Conservation (phyloP, 129 eudicot species). For the Flaveria linearis region DNA sequence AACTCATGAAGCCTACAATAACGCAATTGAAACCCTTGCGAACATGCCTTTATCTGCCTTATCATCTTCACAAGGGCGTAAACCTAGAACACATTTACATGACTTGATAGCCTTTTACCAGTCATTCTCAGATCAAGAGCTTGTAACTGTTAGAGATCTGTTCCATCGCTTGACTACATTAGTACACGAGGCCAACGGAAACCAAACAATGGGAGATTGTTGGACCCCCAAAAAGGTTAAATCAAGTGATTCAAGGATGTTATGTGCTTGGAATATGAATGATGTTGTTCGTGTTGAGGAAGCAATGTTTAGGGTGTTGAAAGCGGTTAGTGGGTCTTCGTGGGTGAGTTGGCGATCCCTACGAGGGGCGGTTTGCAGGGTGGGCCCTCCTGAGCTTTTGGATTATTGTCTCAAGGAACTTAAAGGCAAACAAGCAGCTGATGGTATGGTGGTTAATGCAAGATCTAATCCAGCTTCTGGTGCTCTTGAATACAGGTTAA, state of each 20-base stretch:
- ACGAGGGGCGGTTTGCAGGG: conserved; percentile 85
- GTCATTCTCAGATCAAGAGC: conserved; percentile 65
- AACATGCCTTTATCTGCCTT: conserved; percentile 54
- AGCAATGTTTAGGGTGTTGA: conserved; percentile 78
- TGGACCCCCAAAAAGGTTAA: conserved; percentile 44
- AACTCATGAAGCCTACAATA: conserved; percentile 56
- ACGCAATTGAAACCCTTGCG: conserved; percentile 67
- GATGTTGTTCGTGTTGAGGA: conserved; percentile 72
- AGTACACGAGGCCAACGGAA: conserved; percentile 52
- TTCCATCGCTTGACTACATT: conserved; percentile 55
- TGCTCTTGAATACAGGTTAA: conserved; percentile 83
- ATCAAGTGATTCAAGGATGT: conserved; percentile 47
- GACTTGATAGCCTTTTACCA: conserved; percentile 71
- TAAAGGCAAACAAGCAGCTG: conserved; percentile 68
- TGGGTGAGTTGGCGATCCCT: conserved; percentile 95
- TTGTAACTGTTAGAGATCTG: conserved; percentile 63
- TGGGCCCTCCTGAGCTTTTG: conserved; percentile 76
- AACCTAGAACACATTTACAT: conserved; percentile 70
- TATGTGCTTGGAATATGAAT: conserved; percentile 58
- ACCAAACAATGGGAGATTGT: conserved; percentile 29
- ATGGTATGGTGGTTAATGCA: conserved; percentile 66
- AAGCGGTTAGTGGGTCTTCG: conserved; percentile 70
- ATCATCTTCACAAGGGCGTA: conserved; percentile 57
- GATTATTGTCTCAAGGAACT: conserved; percentile 91
- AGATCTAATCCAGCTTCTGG: conserved; percentile 69